phyloP scores from a whole-genome alignment of 2,329 filamentous ascomycete genomes.

The Aspergillus fructus region DNA sequence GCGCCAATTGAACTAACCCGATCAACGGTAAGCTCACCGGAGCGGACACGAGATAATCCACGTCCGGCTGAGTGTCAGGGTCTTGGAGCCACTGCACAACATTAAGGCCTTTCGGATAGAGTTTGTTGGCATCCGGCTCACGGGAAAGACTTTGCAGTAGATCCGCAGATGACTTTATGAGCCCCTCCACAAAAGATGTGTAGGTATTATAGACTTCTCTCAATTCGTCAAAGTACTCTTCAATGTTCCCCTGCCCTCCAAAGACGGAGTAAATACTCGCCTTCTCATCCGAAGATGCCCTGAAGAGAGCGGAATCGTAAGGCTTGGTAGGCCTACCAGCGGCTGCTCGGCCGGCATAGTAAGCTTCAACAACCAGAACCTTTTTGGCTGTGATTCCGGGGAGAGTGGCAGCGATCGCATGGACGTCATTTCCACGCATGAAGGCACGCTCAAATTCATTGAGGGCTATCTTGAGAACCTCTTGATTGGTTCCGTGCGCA shows the following conservation, averaged over 20 bases:
- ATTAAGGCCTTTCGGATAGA: slow-evolving; percentile 96
- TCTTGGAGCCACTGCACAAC: slow-evolving; percentile 91
- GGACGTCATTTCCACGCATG: slow-evolving; percentile 92
- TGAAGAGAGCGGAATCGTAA: slow-evolving; percentile 88
- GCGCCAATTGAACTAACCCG: slow-evolving; percentile 90
- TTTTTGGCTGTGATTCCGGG: slow-evolving; percentile 94
- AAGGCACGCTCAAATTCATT: slow-evolving; percentile 97
- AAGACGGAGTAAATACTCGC: slow-evolving; percentile 92
- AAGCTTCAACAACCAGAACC: slow-evolving; percentile 81
- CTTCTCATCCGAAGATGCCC: slow-evolving; percentile 79
- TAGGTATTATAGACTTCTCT: slow-evolving; percentile 90
- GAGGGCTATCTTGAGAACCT: slow-evolving; percentile 86
- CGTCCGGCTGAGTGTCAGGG: slow-evolving; percentile 84
- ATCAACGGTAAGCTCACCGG: slow-evolving; percentile 96
- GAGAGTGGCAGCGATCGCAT: slow-evolving; percentile 79
- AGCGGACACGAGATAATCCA: slow-evolving; percentile 90
- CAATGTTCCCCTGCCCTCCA: slow-evolving; percentile 96
- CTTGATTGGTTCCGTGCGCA: slow-evolving; percentile 80
- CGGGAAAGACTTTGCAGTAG: slow-evolving; percentile 82
- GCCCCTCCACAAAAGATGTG: slow-evolving; percentile 82
- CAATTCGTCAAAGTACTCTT: slow-evolving; percentile 98
- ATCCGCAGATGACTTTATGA: slow-evolving; percentile 77
- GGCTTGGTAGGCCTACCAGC: slow-evolving; percentile 82
- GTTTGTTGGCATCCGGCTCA: slow-evolving; percentile 84
- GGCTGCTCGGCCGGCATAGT: slow-evolving; percentile 85